Evolutionary conservation across 768 basidiomycete species (phyloP), one percentile per base, ranked within the genome.

Genomic region (Multifurca ochricompacta): DNA sequence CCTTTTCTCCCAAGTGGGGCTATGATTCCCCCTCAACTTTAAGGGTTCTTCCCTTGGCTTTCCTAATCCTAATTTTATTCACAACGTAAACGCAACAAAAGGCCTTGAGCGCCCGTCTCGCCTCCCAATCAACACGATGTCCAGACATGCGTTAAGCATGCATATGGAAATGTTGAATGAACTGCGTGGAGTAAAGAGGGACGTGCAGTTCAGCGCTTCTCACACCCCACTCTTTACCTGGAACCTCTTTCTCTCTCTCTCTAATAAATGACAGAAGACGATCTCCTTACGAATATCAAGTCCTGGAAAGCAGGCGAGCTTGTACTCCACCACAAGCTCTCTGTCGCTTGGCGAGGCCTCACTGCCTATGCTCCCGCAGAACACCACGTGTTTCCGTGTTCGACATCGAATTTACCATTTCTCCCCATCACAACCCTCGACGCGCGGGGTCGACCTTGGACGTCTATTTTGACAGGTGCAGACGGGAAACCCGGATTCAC

Each of bases 341-440:
- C 48, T 18, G 48, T 40, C 14, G 25, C 37, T 41, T 42, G 49
- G 48, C 25, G 36, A 28, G 48, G 36, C 36, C 48, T 48, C n/a
- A 39, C 36, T 18, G 36, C 48, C 16, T 48, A 30, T 19, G 36
- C 48, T 19, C 48, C 48, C 18, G 16, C 36, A 14, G 39, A 51
- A 23, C 30, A 48, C 47, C 34, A 42, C 39, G 49, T 42, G 49
- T 51, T 42, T 51, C 31, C 39, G 14, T 51, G 49, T 31, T 51
- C 39, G 28, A 51, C 36, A 5, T 30, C 48, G 13, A 35, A 21
- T 14, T 32, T 57, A 3, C 34, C 46, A 3, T 83, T 83, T 59
- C 67, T 84, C 16, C 80, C 80, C 4, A 62, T 82, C 9, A 74
- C 77, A n/a, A 77, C 76, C 2, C 64, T 83, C 19, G 82, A 83